Evolutionary conservation across 129 eudicot species (phyloP).

Genomic region (Flaveria ramosissima): DNA sequence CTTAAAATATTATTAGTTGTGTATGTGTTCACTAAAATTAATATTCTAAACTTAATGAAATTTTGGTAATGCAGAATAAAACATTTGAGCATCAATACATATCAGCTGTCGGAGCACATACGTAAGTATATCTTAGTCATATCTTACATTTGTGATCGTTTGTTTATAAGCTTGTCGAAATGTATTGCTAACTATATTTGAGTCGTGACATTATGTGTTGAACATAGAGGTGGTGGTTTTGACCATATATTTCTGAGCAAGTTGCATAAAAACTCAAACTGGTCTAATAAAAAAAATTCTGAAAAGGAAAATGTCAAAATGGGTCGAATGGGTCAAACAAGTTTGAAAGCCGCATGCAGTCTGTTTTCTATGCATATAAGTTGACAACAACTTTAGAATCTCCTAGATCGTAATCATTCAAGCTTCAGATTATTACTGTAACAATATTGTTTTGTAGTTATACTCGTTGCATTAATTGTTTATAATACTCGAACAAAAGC

Average conservation of each 20-base stretch:
- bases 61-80: constrained; percentile 68
- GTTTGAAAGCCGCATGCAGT: background rate
- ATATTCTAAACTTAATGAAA: background rate
- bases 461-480: background rate
- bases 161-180: constrained; percentile 6
- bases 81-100: constrained; percentile 89
- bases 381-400: background rate
- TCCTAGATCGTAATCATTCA: background rate
- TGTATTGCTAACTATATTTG: background rate
- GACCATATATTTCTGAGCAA: background rate
- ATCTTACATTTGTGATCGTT: constrained; percentile 7
- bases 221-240: background rate
- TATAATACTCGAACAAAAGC: background rate
- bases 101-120: constrained; percentile 82
- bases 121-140: constrained; percentile 53
- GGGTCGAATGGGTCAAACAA: background rate
- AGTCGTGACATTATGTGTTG: background rate
- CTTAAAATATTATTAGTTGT: background rate
- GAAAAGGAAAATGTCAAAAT: background rate
- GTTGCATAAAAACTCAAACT: background rate
- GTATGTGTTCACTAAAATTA: background rate
- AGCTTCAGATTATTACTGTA: background rate
- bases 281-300: background rate
- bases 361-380: background rate
- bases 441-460: background rate